Evolutionary conservation across 768 basidiomycete genomes (phyloP).

Genomic region (Leucocoprinus birnbaumii): DNA sequence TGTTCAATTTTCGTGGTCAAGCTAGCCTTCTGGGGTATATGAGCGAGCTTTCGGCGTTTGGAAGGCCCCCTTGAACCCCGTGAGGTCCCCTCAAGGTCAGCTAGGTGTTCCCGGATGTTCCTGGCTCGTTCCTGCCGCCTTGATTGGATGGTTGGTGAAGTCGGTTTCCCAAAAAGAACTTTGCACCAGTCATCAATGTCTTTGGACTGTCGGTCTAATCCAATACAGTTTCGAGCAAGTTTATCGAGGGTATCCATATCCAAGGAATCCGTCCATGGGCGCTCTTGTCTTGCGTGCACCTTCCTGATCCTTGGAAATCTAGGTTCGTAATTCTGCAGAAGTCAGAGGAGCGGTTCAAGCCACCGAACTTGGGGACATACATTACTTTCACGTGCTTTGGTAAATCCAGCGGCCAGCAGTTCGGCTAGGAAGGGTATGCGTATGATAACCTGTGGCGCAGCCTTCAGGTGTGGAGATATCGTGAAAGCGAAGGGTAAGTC

Average conservation of each 20-base stretch:
- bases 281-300: constrained; percentile 55
- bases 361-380: constrained; percentile 31
- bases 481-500: constrained; percentile 54
- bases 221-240: constrained; percentile 52
- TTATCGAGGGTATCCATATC: constrained; percentile 47
- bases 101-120: constrained; percentile 1
- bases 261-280: constrained; percentile 59
- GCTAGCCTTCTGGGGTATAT: not conserved
- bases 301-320: constrained; percentile 83
- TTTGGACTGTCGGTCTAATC: constrained; percentile 48
- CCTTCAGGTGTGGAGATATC: constrained; percentile 41
- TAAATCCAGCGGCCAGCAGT: constrained; percentile 81
- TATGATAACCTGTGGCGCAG: constrained; percentile 56
- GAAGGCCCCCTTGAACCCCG: not conserved
- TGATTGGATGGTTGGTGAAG: constrained; percentile 39
- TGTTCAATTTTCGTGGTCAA: not conserved
- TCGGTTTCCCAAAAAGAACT: constrained; percentile 32
- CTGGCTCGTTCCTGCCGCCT: constrained; percentile 34
- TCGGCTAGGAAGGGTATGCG: constrained; percentile 65
- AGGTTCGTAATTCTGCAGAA: constrained; percentile 69
- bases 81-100: not conserved
- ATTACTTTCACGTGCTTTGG: constrained; percentile 55
- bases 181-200: constrained; percentile 44
- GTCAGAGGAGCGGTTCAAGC: constrained; percentile 1
- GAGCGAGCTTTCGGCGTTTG: constrained; percentile 1